Percentiles rank a stretch among this genome's conserved stretches.
Conservation (phyloP, 148 eudicot species). For the Chenopodium berlandieri region DNA sequence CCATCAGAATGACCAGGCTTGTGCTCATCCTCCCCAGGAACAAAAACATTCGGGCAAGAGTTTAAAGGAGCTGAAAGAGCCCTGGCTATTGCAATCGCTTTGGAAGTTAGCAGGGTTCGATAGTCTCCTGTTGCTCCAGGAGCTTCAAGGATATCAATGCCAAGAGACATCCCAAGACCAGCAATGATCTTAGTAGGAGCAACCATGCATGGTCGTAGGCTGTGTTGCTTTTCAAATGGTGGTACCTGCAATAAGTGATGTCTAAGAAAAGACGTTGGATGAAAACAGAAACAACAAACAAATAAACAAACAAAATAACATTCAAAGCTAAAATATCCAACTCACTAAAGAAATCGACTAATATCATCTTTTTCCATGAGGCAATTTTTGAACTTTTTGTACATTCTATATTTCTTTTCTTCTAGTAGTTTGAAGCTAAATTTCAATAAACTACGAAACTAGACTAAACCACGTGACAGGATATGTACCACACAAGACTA, state of each 20-base stretch:
- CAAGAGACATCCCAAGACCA: conserved; percentile 91
- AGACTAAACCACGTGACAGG: not conserved
- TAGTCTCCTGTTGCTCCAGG: conserved; percentile 97
- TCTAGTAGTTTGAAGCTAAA: not conserved
- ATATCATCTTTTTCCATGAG: not conserved
- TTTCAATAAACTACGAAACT: not conserved
- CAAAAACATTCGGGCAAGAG: conserved; percentile 70
- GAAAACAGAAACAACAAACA: not conserved
- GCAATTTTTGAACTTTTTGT: not conserved
- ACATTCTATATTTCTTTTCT: not conserved
- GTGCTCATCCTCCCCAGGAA: conserved; percentile 88
- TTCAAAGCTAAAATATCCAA: not conserved
- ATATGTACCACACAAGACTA: too few relatives aligned
- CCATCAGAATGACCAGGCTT: conserved; percentile 78
- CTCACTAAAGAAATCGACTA: not conserved
- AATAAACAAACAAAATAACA: not conserved
- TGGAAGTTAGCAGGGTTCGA: conserved; percentile 79
- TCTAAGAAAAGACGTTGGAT: not conserved
- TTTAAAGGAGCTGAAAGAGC: conserved; percentile 82
- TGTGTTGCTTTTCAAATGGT: conserved; percentile 73
- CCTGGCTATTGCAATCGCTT: conserved; percentile 80
- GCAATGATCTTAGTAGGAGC: conserved; percentile 98
- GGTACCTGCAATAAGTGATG: conserved; percentile 51
- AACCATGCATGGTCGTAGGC: conserved; percentile 91
- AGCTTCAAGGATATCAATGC: conserved; percentile 95